Percentiles rank a stretch among this genome's conserved stretches.
phyloP scores from a whole-genome alignment of 495 filamentous ascomycete genomes.

The Achaetomiella virescens region DNA sequence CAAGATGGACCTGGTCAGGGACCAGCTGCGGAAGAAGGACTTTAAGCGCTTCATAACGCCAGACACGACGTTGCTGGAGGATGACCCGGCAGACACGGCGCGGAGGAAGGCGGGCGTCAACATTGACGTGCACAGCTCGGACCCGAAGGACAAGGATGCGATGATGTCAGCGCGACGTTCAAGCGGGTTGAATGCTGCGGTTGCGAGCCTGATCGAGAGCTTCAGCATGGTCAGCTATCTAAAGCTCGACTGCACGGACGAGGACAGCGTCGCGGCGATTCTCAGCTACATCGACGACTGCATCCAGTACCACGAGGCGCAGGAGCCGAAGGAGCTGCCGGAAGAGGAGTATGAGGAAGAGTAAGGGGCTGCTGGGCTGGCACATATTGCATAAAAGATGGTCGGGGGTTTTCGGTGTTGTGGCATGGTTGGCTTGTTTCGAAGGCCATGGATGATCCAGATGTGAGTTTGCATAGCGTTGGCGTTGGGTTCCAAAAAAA shows the following conservation, averaged over 20 bases:
- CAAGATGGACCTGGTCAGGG: constrained; percentile 95
- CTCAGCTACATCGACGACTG: constrained; percentile 96
- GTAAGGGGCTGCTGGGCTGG: not conserved
- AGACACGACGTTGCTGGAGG: constrained; percentile 69
- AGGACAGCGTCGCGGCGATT: constrained; percentile 87
- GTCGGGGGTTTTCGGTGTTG: not conserved
- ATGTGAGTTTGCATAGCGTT: constrained; percentile 43
- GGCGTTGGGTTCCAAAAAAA: constrained; percentile 36
- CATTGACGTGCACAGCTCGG: constrained; percentile 36
- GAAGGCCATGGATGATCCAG: not conserved
- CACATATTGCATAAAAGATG: not conserved
- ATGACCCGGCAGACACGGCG: constrained; percentile 51
- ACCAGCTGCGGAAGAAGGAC: constrained; percentile 72
- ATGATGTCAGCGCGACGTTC: constrained; percentile 72
- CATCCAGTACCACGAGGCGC: constrained; percentile 92
- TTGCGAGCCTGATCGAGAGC: constrained; percentile 85
- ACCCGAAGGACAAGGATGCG: constrained; percentile 56
- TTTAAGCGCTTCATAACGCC: constrained; percentile 82
- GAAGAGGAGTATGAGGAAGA: constrained; percentile 66
- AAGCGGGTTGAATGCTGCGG: constrained; percentile 72
- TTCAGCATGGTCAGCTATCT: constrained; percentile 97
- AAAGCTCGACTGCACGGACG: constrained; percentile 81
- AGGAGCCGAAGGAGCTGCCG: constrained; percentile 81
- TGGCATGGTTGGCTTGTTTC: not conserved
- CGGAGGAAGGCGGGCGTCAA: constrained; percentile 36